Evolutionary conservation across 1,139 yeast genomes (phyloP), one percentile per base, ranked within the genome.

Genomic region (Saccharomyces pastorianus): DNA sequence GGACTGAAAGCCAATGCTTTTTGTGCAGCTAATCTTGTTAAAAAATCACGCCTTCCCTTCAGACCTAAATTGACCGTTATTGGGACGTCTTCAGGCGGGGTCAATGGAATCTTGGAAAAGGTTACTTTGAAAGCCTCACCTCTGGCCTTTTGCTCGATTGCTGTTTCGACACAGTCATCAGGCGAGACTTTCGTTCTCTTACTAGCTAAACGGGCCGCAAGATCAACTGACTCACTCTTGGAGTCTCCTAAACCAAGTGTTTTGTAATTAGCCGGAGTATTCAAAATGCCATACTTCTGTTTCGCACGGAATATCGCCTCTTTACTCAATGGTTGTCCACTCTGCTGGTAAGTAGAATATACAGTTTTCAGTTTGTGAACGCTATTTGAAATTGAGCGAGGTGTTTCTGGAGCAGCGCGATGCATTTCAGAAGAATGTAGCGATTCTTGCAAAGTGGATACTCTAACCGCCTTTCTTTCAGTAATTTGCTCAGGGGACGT

Each of bases 221-320:
- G 20, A 23, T 38, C 44, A 17, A 25, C 44, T 17, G 44, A 38
- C 9, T 38, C 44, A 38, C 44, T 38, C 9, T 26, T 26, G 11
- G 25, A 20, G 20, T 38, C 44, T 4, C 44, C 44, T 20, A 38
- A 20, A 9, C 44, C 44, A 6, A 38, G 44, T 38, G 44, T 38
- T 9, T 11, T 17, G 7, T 38, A 13, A 28, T 26, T 28, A 20
- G 49, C 49, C n/a, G 53, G 53, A 25, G 53, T 47, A 3, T 48
- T 11, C 9, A 47, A 47, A 80, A 76, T 53, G 81, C 75, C 70
- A 44, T 83, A 84, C 64, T 79, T 84, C 64, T 84, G 72, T 64
- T 83, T 83, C 58, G 87, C 89, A 61, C 81, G 84, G 71, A 86
- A 86, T 57, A 82, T 71, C 7, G 91, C 91, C 66, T 82, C 85